Percentiles rank a stretch among this genome's conserved stretches.
phyloP scores from a whole-genome alignment of 2,329 filamentous ascomycete genomes.

The Chrysoporthe puriensis region DNA sequence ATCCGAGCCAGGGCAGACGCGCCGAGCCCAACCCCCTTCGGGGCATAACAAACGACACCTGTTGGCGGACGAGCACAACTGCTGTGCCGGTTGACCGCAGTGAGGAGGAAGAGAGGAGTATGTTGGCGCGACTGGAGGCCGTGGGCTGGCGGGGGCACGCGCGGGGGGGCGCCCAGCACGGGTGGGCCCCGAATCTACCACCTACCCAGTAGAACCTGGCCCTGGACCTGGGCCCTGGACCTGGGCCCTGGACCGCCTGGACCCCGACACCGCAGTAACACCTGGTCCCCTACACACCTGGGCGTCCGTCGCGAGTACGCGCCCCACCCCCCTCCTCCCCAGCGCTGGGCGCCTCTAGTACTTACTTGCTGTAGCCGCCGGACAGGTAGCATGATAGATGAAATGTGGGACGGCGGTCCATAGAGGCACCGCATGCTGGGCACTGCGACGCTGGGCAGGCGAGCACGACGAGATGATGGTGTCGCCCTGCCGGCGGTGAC shows the following conservation, averaged over 20 bases:
- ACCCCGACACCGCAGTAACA: too few relatives aligned
- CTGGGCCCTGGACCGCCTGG: neutral
- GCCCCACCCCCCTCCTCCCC: too few relatives aligned
- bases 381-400: neutral
- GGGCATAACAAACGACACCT: neutral
- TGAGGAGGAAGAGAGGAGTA: neutral
- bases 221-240: neutral
- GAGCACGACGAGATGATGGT: too few relatives aligned
- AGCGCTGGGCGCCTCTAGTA: too few relatives aligned
- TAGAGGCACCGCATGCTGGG: neutral
- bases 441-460: neutral
- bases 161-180: too few relatives aligned
- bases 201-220: neutral
- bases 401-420: too few relatives aligned
- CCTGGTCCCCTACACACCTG: too few relatives aligned
- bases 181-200: too few relatives aligned
- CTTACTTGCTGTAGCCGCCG: too few relatives aligned
- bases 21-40: neutral
- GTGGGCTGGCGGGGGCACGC: too few relatives aligned
- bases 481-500: too few relatives aligned
- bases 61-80: neutral
- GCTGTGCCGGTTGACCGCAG: neutral
- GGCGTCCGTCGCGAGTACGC: too few relatives aligned
- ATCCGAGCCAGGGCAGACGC: conserved; percentile 11
- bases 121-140: neutral